phyloP scores from a whole-genome alignment of 495 filamentous ascomycete genomes.

The Aspergillus sparsus region DNA sequence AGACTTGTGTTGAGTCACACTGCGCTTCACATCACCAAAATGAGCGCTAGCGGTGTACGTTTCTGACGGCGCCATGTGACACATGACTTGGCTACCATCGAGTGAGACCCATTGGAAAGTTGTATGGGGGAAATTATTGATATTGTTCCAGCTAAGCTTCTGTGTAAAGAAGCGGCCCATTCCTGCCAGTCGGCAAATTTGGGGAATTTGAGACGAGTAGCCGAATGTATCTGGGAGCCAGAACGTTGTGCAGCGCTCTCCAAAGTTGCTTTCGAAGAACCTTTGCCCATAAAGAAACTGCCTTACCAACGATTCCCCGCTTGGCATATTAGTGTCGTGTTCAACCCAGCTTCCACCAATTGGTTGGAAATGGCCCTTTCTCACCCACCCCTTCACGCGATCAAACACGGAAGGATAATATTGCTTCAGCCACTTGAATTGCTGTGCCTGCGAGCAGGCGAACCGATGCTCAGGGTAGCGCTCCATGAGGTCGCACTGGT shows the following conservation, averaged over 20 bases:
- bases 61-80: constrained; percentile 93
- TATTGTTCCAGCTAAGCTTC: constrained; percentile 96
- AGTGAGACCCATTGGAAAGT: constrained; percentile 97
- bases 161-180: constrained; percentile 98
- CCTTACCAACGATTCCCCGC: constrained; percentile 90
- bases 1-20: constrained; percentile 90
- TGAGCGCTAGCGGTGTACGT: constrained; percentile 94
- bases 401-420: constrained; percentile 86
- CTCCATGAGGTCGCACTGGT: constrained; percentile 91
- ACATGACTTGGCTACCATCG: constrained; percentile 93
- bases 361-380: constrained; percentile 86
- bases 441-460: constrained; percentile 88
- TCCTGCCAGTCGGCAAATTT: constrained; percentile 85
- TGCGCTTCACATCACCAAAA: constrained; percentile 92
- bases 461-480: constrained; percentile 94
- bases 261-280: constrained; percentile 92
- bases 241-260: constrained; percentile 84
- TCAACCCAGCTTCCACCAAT: constrained; percentile 99
- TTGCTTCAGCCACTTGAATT: constrained; percentile 95
- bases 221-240: constrained; percentile 99
- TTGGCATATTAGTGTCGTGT: constrained; percentile 96
- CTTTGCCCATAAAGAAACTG: constrained; percentile 95
- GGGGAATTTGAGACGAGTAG: constrained; percentile 91
- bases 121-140: constrained; percentile 97
- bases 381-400: constrained; percentile 86